Evolutionary conservation across 768 basidiomycete species (phyloP), one percentile per base, ranked within the genome.

Genomic region (Trametes cubensis): DNA sequence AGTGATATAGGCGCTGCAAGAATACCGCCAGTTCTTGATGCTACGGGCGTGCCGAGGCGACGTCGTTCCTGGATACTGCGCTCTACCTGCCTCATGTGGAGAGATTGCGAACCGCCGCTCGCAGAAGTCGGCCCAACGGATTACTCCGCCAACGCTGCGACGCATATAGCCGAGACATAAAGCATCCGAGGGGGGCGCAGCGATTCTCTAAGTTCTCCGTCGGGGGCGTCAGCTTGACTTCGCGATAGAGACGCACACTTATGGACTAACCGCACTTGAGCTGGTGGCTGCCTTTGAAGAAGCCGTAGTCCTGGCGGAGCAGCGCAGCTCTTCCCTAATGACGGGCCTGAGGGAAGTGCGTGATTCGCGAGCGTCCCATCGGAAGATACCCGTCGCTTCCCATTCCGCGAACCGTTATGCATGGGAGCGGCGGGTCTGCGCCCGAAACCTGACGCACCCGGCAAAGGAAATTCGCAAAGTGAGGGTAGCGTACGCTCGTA

Each of bases 11-110:
- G 38, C 20, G 51, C 34, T 38, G 34, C 38, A 39, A 52, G 38
- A 49, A 52, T 21, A 38, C 34, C n/a, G 26, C 52, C 15, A 15
- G 40, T 42, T 54, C 52, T 25, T 54, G 40, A 54, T 52, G 51
- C 38, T 39, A 30, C 54, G 21, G 54, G 42, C 41, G 54, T 44
- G 54, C 54, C 54, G 54, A 55, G 42, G 54, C 26, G 14, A 18
- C 47, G 39, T 20, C 23, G 57, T 58, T 28, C 57, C 57, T 58
- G 28, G 26, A 18, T 40, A 30, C 48, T 58, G 47, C 39, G 38
- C 57, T 49, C 47, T 26, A 50, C 47, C 28, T 58, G 48, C 57
- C 57, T 50, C 47, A 48, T 58, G 47, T 7, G 57, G 48, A 26
- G 44, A 56, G 15, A 58, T 58, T 58, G 57, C 47, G 47, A 34